Evolutionary conservation across 2,329 filamentous ascomycete genomes (phyloP).

Genomic region (Ophiostoma quercus): DNA sequence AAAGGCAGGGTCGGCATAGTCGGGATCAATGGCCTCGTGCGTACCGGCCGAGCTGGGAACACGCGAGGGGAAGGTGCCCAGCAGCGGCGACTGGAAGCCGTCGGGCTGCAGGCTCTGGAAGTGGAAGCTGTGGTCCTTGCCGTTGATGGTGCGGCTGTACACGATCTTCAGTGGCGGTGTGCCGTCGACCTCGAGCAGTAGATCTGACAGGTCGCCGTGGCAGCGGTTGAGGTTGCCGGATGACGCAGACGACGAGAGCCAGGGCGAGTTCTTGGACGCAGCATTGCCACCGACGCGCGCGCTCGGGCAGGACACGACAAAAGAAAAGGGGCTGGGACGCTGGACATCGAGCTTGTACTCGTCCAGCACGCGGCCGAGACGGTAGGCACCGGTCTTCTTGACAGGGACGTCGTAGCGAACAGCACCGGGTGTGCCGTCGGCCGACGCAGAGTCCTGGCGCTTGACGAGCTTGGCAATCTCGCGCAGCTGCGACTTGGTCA

Average conservation of each 20-base stretch:
- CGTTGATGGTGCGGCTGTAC: conserved; percentile 84
- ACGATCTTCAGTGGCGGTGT: conserved; percentile 88
- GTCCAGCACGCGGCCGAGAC: conserved; percentile 78
- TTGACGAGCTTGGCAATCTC: conserved; percentile 65
- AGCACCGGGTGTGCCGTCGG: conserved; percentile 53
- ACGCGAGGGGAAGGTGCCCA: conserved; percentile 42
- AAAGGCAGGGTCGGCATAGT: conserved; percentile 1
- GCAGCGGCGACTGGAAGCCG: conserved; percentile 70
- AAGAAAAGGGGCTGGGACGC: conserved; percentile 66
- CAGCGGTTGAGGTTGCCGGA: conserved; percentile 55
- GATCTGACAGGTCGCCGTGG: conserved; percentile 78
- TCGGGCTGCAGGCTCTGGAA: conserved; percentile 93
- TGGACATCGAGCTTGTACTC: conserved; percentile 92
- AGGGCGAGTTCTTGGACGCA: conserved; percentile 31
- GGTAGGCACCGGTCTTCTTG: conserved; percentile 84
- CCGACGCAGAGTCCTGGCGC: conserved; percentile 36
- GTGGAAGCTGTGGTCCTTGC: conserved; percentile 74
- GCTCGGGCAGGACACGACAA: conserved; percentile 80
- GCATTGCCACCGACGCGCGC: conserved; percentile 56
- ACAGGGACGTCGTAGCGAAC: conserved; percentile 67
- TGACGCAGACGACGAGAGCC: conserved; percentile 37
- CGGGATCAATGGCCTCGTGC: conserved; percentile 7
- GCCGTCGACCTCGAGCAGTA: conserved; percentile 77
- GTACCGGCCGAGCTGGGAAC: neutral
- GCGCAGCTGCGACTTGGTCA: conserved; percentile 68